Base-by-base conservation (phyloP, 345 rosid species). In the Melaleuca alternifolia region DNA sequence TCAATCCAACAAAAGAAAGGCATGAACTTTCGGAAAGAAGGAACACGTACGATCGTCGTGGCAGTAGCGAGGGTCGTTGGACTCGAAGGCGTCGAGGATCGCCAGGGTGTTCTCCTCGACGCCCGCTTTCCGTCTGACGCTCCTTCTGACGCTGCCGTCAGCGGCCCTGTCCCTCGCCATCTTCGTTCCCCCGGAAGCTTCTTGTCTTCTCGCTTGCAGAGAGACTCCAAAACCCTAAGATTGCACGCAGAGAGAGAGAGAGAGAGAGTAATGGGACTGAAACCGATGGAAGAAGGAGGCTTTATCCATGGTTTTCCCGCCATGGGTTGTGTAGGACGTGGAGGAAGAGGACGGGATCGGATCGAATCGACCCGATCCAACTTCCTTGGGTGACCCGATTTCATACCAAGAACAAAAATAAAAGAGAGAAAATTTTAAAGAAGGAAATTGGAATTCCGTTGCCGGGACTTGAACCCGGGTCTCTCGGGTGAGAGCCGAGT, bases 31-130 rank as follows among this genome's bases (percentile, higher is more conserved):
- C 46, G 6, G 24, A 56, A 28, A 44, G 3, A 30, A 15, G 3
- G 41, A 24, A 28, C 21, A 87, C 91, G 57, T 53, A 94, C 97
- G 86, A 56, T 97, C 97, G 87, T 94, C 97, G 82, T 91, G 89
- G 59, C 96, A 89, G 87, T 97, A 92, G 81, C 87, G 93, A 82
- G 93, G n/a, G 85, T 93, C 92, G 12, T 88, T 92, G 76, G 91
- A 83, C 50, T 88, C 96, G 77, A 85, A 84, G 24, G 91, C 89
- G 85, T 95, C 99, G 76, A 97, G 91, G 86, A 97, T 93, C 0
- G 98, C 98, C 83, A 94, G 77, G 20, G 94, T 89, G 91, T 97
- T 97, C 84, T 93, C 96, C 86, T 95, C 99, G 4, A 93, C 86
- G 87, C 93, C 90, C 33, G 89, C 92, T 81, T 88, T 88, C 54